Evolutionary conservation across 768 basidiomycete species (phyloP).

Genomic region (Dacryopinax primogenitus): DNA sequence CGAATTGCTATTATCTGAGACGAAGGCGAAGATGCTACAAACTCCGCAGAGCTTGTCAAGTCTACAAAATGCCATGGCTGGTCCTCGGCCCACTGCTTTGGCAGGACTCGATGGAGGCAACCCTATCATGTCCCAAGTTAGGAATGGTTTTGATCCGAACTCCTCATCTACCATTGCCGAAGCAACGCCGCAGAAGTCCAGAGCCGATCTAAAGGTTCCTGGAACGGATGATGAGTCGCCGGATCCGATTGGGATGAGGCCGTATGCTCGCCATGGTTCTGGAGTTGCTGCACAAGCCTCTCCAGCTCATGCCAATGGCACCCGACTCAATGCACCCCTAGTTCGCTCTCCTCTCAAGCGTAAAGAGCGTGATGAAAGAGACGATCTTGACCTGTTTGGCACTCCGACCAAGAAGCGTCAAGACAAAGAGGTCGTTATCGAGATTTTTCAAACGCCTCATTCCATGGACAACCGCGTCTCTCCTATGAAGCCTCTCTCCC

Average conservation of each 20-base stretch:
- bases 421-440: not conserved
- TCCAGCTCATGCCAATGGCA: not conserved
- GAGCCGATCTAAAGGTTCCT: not conserved
- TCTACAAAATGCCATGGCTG: not conserved
- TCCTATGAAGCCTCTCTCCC: not conserved
- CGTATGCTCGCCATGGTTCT: not conserved
- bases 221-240: not conserved
- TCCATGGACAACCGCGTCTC: not conserved
- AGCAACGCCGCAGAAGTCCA: not conserved
- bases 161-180: not conserved
- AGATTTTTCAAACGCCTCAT: not conserved
- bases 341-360: not conserved
- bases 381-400: not conserved
- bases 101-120: not conserved
- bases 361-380: not conserved
- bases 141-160: not conserved
- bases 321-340: not conserved
- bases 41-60: not conserved
- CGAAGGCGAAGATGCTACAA: not conserved
- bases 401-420: not conserved
- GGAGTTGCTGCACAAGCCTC: not conserved
- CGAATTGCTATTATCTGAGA: not conserved
- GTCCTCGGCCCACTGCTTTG: not conserved
- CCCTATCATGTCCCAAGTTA: not conserved
- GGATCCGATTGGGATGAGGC: not conserved